These are phyloP conservation scores for Chlamydomonas incerta DNA, from an alignment of 139 green algal genomes.

Conservation along the genomic window DNA sequence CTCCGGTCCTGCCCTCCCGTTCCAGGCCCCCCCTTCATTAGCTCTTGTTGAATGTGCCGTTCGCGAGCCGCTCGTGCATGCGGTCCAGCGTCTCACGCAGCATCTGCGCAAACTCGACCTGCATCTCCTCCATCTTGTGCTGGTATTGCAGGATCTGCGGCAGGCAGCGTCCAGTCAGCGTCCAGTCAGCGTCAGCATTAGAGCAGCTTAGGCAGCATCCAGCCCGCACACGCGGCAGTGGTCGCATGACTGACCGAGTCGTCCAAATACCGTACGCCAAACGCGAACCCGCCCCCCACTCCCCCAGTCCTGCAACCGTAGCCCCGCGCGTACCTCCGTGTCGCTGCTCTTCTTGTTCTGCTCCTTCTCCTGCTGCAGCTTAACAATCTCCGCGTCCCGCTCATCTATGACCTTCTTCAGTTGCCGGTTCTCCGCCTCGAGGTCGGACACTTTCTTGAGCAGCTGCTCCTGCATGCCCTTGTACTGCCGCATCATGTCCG, in stretches of 20 bases:
- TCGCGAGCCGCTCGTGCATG: slow-evolving; percentile 50
- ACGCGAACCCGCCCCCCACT: too few relatives aligned
- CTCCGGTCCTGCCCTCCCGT: too few relatives aligned
- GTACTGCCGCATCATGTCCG: slow-evolving; percentile 69
- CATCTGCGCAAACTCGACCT: slow-evolving; percentile 64
- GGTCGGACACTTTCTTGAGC: slow-evolving; percentile 51
- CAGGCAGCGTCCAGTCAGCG: too few relatives aligned
- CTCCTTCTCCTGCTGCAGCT: slow-evolving; percentile 50
- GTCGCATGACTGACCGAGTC: too few relatives aligned
- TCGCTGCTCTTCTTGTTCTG: slow-evolving; percentile 53
- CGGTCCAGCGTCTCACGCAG: slow-evolving; percentile 61
- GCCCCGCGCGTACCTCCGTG: slow-evolving; percentile 46
- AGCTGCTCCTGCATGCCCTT: slow-evolving; percentile 67
- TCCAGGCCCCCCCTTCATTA: too few relatives aligned
- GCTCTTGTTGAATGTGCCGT: slow-evolving; percentile 14
- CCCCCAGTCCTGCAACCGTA: too few relatives aligned
- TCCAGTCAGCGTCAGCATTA: too few relatives aligned
- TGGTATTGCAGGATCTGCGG: slow-evolving; percentile 54
- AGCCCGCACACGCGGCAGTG: too few relatives aligned
- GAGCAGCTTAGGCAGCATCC: too few relatives aligned
- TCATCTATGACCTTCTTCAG: slow-evolving; percentile 39
- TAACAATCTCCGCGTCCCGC: slow-evolving; percentile 51
- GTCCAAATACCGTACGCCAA: too few relatives aligned
- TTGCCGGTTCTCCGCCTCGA: slow-evolving; percentile 46
- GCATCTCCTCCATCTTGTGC: slow-evolving; percentile 63